A percentile compares a stretch with the other conserved stretches of the same genome.
Evolutionary conservation across 1,284 basidiomycete genomes (phyloP).

Genomic region (Cerrena zonata): DNA sequence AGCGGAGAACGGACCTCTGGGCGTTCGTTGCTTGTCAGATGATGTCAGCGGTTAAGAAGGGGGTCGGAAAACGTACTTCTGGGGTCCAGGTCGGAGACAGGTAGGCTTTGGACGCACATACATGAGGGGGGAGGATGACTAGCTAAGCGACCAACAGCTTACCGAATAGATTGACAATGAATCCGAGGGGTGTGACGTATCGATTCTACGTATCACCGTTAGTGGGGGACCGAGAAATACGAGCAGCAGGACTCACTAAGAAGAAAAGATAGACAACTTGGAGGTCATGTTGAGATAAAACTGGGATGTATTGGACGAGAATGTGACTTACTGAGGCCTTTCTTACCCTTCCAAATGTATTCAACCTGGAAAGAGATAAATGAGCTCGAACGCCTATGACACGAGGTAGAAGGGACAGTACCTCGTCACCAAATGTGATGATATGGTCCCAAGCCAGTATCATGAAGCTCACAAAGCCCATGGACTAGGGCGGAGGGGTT

Average conservation of each 20-base stretch:
- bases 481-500: constrained; percentile 30
- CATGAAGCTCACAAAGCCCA: constrained; percentile 44
- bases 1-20: no score
- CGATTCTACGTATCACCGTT: constrained; percentile 9
- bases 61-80: constrained; percentile 27
- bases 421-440: constrained; percentile 43
- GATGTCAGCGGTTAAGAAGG: neutral
- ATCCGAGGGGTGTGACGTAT: constrained; percentile 46
- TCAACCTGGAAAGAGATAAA: constrained; percentile 30
- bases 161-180: constrained; percentile 46
- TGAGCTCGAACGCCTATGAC: neutral
- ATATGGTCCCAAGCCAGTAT: constrained; percentile 46
- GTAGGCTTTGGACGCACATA: constrained; percentile 32
- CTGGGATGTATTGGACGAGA: neutral
- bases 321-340: constrained; percentile 35
- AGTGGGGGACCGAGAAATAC: neutral
- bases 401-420: constrained; percentile 10
- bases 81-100: constrained; percentile 37
- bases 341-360: constrained; percentile 45
- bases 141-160: constrained; percentile 7
- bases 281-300: neutral
- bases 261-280: constrained; percentile 45
- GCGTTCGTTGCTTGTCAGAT: no score
- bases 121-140: neutral
- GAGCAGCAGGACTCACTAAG: constrained; percentile 29